These are phyloP conservation scores for Apophysomyces trapeziformis DNA, from an alignment of 371 early-diverging fungal species.

Conservation along the genomic window DNA sequence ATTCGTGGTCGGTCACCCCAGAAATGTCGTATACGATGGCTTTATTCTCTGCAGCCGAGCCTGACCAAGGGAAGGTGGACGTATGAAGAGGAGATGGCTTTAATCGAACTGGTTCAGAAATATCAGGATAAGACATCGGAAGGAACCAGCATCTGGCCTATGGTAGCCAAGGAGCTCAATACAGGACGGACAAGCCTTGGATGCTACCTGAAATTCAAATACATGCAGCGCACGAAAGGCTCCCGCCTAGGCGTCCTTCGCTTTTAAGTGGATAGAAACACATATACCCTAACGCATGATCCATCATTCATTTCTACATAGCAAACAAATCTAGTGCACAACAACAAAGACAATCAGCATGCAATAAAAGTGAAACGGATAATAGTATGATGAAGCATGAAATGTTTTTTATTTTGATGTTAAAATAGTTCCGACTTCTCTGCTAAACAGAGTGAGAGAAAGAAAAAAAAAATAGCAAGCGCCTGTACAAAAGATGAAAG, in stretches of 20 bases:
- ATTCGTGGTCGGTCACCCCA: constrained; percentile 27
- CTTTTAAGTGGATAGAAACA: not conserved
- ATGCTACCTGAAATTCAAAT: constrained; percentile 28
- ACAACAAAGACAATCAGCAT: no score
- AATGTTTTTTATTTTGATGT: not conserved
- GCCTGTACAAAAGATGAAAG: constrained; percentile 8
- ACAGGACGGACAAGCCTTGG: constrained; percentile 31
- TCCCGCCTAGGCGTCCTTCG: not conserved
- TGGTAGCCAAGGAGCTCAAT: constrained; percentile 28
- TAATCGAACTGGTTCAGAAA: constrained; percentile 40
- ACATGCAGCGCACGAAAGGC: constrained; percentile 19
- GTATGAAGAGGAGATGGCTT: constrained; percentile 34
- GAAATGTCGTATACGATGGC: constrained; percentile 36
- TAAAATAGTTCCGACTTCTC: not conserved
- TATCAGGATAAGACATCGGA: not conserved
- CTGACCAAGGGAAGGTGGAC: constrained; percentile 33
- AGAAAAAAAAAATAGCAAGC: not conserved
- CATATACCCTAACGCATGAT: no score
- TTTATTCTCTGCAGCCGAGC: constrained; percentile 12
- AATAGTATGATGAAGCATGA: no score
- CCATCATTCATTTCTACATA: no score
- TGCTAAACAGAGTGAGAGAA: no score
- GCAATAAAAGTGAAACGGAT: no score
- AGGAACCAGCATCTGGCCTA: constrained; percentile 28
- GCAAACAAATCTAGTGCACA: no score